A percentile compares a stretch with the other conserved stretches of the same genome.
Evolutionary conservation across 345 rosid species (phyloP).

Genomic region (Salix brachista): DNA sequence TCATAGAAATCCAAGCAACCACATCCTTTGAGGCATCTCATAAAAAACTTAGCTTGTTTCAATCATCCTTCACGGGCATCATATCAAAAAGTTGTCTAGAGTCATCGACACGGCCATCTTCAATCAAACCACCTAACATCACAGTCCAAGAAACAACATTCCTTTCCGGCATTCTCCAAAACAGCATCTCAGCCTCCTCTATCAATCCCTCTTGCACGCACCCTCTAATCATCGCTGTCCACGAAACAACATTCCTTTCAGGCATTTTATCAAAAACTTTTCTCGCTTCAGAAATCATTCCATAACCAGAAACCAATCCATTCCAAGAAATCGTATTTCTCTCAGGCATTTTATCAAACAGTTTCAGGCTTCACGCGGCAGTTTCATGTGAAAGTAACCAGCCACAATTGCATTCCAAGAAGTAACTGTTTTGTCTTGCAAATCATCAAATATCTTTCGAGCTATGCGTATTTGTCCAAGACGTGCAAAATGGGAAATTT

Average conservation of each 20-base stretch:
- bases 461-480: conserved; percentile 53
- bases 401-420: conserved; percentile 68
- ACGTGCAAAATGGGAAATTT: conserved; percentile 49
- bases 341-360: conserved; percentile 68
- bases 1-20: no score
- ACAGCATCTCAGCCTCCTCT: conserved; percentile 51
- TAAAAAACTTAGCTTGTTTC: no score
- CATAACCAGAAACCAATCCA: conserved; percentile 63
- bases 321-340: conserved; percentile 71
- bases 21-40: no score
- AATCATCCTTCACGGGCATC: no score
- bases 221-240: conserved; percentile 76
- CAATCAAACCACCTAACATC: conserved; percentile 70
- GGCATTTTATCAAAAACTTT: conserved; percentile 62
- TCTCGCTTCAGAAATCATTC: conserved; percentile 53
- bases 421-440: conserved; percentile 34
- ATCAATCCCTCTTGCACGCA: conserved; percentile 58
- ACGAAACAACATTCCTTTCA: conserved; percentile 59
- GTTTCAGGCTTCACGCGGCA: conserved; percentile 42
- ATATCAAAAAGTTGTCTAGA: neutral
- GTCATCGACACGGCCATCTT: conserved; percentile 51
- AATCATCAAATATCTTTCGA: conserved; percentile 52
- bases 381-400: conserved; percentile 51
- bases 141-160: conserved; percentile 83
- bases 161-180: conserved; percentile 73